Evolutionary conservation across 768 basidiomycete genomes (phyloP).

Genomic region (Boletus pseudopeckii): DNA sequence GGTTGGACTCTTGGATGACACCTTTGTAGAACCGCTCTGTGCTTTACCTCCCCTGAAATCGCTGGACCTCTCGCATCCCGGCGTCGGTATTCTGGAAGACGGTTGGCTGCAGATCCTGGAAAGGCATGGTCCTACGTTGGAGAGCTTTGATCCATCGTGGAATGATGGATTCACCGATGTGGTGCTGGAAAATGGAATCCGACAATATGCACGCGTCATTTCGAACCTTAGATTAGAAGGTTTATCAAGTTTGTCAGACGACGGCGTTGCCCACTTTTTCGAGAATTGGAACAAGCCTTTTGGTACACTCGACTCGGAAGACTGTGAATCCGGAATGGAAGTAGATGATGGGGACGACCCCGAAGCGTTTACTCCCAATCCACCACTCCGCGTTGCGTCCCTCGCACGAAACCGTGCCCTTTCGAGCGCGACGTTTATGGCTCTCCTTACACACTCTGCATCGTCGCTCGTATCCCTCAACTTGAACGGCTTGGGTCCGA

Average conservation of each 20-base stretch:
- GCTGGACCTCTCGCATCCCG: slow-evolving; percentile 70
- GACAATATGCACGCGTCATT: slow-evolving; percentile 45
- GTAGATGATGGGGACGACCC: slow-evolving; percentile 4
- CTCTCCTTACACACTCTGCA: slow-evolving; percentile 70
- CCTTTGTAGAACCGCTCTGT: slow-evolving; percentile 54
- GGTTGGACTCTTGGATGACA: slow-evolving; percentile 66
- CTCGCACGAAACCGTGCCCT: slow-evolving; percentile 62
- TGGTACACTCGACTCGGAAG: slow-evolving; percentile 6
- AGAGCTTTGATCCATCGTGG: slow-evolving; percentile 66
- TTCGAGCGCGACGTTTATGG: slow-evolving; percentile 49
- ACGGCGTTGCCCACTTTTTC: slow-evolving; percentile 70
- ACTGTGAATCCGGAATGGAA: slow-evolving; percentile 17
- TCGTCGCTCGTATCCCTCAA: slow-evolving; percentile 52
- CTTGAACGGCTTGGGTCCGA: slow-evolving; percentile 76
- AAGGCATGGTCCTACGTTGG: slow-evolving; percentile 52
- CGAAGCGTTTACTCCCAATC: slow-evolving; percentile 31
- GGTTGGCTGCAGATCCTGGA: slow-evolving; percentile 55
- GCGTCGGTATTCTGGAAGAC: slow-evolving; percentile 50
- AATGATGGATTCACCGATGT: slow-evolving; percentile 59
- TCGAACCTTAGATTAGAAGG: slow-evolving; percentile 52
- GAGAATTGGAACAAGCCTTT: slow-evolving; percentile 40
- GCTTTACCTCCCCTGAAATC: slow-evolving; percentile 39
- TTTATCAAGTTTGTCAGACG: slow-evolving; percentile 63
- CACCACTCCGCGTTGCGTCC: slow-evolving; percentile 51
- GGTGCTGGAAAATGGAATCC: slow-evolving; percentile 61